Percentiles rank a stretch among this genome's conserved stretches.
These are phyloP conservation scores for Chaetomidium leptoderma DNA, from an alignment of 495 filamentous ascomycete genomes.

Conservation along the genomic window DNA sequence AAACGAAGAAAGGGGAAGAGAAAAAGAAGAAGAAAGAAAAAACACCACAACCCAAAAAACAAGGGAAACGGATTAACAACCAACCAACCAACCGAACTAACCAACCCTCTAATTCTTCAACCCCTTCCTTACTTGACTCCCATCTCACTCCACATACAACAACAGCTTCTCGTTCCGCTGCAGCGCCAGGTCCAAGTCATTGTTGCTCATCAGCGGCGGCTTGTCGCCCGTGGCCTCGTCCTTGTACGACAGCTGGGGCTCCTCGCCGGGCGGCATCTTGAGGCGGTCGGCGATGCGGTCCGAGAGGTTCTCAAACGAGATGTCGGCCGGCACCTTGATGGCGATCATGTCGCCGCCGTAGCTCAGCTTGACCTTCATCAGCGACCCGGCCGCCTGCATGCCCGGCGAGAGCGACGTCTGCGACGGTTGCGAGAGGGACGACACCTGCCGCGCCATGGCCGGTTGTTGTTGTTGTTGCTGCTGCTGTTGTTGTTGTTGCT, in stretches of 20 bases:
- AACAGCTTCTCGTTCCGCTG: conserved; percentile 82
- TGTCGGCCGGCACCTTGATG: conserved; percentile 78
- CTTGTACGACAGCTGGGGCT: conserved; percentile 75
- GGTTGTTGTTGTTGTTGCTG: conserved; percentile 50
- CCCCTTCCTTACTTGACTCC: background rate
- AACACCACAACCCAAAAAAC: background rate
- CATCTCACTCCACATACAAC: conserved; percentile 59
- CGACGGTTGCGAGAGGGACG: conserved; percentile 69
- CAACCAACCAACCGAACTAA: background rate
- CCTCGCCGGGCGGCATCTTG: conserved; percentile 60
- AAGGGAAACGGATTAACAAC: background rate
- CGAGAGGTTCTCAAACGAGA: conserved; percentile 70
- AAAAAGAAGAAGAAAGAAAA: background rate
- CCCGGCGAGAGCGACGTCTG: conserved; percentile 51
- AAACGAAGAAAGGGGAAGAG: background rate
- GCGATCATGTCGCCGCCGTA: conserved; percentile 87
- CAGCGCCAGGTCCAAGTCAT: conserved; percentile 75
- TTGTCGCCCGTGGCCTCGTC: conserved; percentile 76
- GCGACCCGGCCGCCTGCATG: conserved; percentile 35
- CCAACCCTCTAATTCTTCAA: no score
- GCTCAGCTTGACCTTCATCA: conserved; percentile 91
- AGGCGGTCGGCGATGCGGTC: conserved; percentile 76
- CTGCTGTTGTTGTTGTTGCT: conserved; percentile 50
- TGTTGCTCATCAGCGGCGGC: conserved; percentile 67
- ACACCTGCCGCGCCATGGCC: conserved; percentile 64